Evolutionary conservation across 106 monocot genomes (phyloP), one percentile per base, ranked within the genome.

Genomic region (Acorus gramineus): DNA sequence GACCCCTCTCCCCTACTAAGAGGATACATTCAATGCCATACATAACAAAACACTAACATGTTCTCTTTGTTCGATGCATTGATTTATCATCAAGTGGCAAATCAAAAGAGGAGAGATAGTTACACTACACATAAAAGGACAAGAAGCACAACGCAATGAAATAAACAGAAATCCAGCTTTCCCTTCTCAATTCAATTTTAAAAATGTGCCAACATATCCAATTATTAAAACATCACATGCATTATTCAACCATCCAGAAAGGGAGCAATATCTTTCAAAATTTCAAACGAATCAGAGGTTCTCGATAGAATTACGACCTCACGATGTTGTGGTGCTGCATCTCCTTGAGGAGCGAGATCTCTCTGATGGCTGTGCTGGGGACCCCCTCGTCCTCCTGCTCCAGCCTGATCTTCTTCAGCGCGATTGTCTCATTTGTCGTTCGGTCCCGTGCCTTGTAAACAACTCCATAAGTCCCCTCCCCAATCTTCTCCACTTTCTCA

Each of bases 381-480:
- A 87, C 86, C 44, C 86, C 86, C 69, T 87, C 86, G 54, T 87
- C 86, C 58, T 87, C 86, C 51, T 87, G 82, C 75, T 87, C 86
- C 71, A 87, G 50, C 54, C 86, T 63, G 69, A 87, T 87, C 79
- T 83, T 83, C 83, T 87, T 87, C 59, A 87, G 69, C 46, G 86
- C 86, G 13, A 83, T 87, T 64, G 74, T 83, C 82, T 87, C 82
- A 49, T 87, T 87, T 5, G 82, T 87, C 50, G 69, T 28, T 53
- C 72, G 75, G 62, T 87, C 86, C 10, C 82, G 66, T 54, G 82
- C 86, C 59, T 80, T 87, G 60, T 87, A 87, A 46, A 94, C 93
- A 52, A 94, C 93, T 6, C 93, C 93, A n/a, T 94, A 94, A 2
- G 89, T 94, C 70, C 93, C 79, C 57, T 79, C 79, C 50, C 79